These are phyloP conservation scores for Voacanga thouarsii DNA, from an alignment of 257 asterid genomes.

Conservation along the genomic window DNA sequence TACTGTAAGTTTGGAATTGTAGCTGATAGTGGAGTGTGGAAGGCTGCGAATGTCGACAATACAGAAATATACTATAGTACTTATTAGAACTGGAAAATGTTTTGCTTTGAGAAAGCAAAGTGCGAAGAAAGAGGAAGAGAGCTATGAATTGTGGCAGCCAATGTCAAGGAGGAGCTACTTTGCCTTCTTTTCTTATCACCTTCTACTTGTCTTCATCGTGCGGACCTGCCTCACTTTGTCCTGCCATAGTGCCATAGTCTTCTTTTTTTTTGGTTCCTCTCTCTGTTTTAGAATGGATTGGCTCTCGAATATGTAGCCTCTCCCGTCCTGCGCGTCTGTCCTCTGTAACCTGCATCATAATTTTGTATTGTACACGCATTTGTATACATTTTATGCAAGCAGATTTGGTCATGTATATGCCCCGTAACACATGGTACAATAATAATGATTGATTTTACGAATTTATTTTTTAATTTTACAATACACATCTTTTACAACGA, in stretches of 20 bases:
- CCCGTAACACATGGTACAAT: too few species aligned
- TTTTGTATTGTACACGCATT: too few species aligned
- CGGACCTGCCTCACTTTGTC: background rate
- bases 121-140: conserved; percentile 14
- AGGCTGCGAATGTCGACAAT: background rate
- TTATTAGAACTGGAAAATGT: background rate
- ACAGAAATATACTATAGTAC: background rate
- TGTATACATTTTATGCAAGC: too few species aligned
- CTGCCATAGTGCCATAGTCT: background rate
- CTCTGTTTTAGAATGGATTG: background rate
- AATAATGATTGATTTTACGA: too few species aligned
- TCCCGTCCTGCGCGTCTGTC: too few species aligned
- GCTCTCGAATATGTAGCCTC: too few species aligned
- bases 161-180: conserved; percentile 10
- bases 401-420: too few species aligned
- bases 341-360: too few species aligned
- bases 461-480: too few species aligned
- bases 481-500: too few species aligned
- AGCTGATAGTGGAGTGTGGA: background rate
- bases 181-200: conserved; percentile 1
- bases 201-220: conserved; percentile 8
- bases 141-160: conserved; percentile 13
- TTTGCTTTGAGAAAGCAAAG: conserved; percentile 34
- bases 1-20: background rate
- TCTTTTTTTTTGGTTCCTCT: background rate